phyloP scores from a whole-genome alignment of 2,329 filamentous ascomycete genomes.

The Xylaria sp. region DNA sequence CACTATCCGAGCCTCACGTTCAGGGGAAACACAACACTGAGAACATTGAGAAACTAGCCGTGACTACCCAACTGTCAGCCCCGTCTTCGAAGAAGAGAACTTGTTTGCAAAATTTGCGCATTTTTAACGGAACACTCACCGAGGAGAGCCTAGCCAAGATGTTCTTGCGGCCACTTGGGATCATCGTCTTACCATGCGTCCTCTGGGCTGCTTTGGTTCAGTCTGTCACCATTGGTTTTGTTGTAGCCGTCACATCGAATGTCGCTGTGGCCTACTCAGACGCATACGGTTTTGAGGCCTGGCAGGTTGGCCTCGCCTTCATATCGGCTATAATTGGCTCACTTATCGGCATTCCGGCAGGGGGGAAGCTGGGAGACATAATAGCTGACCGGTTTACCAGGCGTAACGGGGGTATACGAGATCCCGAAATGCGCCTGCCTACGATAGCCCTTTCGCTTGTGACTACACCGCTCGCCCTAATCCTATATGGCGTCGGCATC shows the following conservation, averaged over 20 bases:
- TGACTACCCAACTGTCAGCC: neutral
- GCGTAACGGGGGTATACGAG: conserved; percentile 65
- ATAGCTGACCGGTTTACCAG: conserved; percentile 61
- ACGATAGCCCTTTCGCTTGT: conserved; percentile 63
- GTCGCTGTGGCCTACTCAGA: conserved; percentile 57
- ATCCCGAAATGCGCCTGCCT: conserved; percentile 70
- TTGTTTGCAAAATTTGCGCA: conserved; percentile 52
- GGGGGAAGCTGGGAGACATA: conserved; percentile 61
- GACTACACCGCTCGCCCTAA: conserved; percentile 59
- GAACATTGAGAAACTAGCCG: neutral
- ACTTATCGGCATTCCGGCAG: conserved; percentile 60
- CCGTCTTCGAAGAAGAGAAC: conserved; percentile 43
- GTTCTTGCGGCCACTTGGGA: conserved; percentile 60
- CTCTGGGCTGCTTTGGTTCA: conserved; percentile 66
- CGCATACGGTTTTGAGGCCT: conserved; percentile 58
- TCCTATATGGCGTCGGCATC: conserved; percentile 62
- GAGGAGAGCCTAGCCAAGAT: conserved; percentile 60
- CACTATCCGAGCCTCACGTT: neutral
- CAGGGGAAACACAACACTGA: neutral
- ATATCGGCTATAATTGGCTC: conserved; percentile 61
- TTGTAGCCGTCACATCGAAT: conserved; percentile 66
- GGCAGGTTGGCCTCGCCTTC: conserved; percentile 64
- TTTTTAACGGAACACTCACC: conserved; percentile 58
- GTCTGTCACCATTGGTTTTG: conserved; percentile 66
- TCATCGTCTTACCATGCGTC: conserved; percentile 63